These are phyloP conservation scores for Xylariaceae sp. DNA, from an alignment of 2,329 filamentous ascomycete genomes.

Conservation along the genomic window DNA sequence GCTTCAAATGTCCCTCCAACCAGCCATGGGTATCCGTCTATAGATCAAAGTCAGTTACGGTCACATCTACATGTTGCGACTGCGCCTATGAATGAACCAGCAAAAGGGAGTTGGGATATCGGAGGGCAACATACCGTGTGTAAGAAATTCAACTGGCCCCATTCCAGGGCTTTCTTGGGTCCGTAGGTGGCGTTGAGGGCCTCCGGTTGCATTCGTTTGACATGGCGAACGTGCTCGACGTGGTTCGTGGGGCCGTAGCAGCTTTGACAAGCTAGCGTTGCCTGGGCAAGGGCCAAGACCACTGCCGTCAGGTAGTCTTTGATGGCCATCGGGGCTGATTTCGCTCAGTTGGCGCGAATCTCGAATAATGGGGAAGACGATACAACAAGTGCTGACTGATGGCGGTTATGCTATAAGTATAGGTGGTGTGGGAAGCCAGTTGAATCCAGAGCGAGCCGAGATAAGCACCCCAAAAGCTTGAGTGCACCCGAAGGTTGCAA, in stretches of 20 bases:
- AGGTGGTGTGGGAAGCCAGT: no score
- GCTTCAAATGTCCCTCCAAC: slow-evolving; percentile 56
- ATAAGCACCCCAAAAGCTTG: no score
- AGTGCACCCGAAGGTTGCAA: no score
- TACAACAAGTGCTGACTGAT: no score
- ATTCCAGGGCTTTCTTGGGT: slow-evolving; percentile 45
- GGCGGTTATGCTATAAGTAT: no score
- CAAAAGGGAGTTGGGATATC: not conserved
- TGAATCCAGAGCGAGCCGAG: no score
- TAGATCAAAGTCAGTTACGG: not conserved
- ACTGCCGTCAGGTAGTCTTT: slow-evolving; percentile 9
- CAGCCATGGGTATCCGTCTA: slow-evolving; percentile 55
- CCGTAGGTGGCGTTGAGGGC: slow-evolving; percentile 39
- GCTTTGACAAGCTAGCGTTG: slow-evolving; percentile 34
- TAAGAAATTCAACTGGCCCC: slow-evolving; percentile 58
- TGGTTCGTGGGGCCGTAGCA: slow-evolving; percentile 40
- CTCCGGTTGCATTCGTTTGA: slow-evolving; percentile 45
- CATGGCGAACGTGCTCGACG: slow-evolving; percentile 42
- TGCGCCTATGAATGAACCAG: not conserved
- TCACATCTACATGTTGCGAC: no score
- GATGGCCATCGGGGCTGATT: slow-evolving; percentile 1
- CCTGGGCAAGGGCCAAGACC: slow-evolving; percentile 20
- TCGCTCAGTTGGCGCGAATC: not conserved
- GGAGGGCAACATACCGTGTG: slow-evolving; percentile 42
- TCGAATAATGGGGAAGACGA: no score